Base-by-base conservation (phyloP, 164 flowering plant species). In the Stephania yunnanensis region DNA sequence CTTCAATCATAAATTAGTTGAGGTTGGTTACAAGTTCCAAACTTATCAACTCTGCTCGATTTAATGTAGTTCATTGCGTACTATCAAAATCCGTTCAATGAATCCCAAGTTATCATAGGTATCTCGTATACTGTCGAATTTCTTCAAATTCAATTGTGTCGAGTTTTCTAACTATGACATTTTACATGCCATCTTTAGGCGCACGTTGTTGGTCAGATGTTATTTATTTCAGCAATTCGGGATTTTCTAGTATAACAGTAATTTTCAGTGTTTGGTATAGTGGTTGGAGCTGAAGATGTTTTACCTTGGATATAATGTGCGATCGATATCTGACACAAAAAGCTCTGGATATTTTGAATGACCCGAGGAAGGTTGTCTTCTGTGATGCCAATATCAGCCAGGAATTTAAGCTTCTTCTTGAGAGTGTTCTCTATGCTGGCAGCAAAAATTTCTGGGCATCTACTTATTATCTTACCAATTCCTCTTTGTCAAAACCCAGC, bases 381-480 rank as follows among this genome's bases (percentile, higher is more conserved):
- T 0, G 88, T 79, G 73, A 95, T 77, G 50, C 98, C 98, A 74
- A 92, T 73, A 46, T 70, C 65, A 53, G 72, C 2, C 1, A 95
- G 89, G 75, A 86, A 93, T 29, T 86, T 81, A 71, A 95, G 74
- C 82, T 95, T 95, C 79, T 74, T 86, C 85, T 78, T 80, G 10
- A 95, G 87, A 11, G 97, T 92, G 79, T 80, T 84, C 69, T 89
- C 95, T 70, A 88, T 81, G 80, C 81, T 88, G 63, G 87, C 46
- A 55, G 88, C 88, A 83, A 91, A 95, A 45, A 92, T 82, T 84
- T 95, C 97, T 30, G 98, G 98, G 79, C 97, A 90, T 36, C 97
- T 92, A 45, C 77, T 77, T 15, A 92, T 81, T 75, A 89, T 80
- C 79, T 74, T 84, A 71, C 90, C 87, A 52, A 90, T 75, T 17